phyloP scores from a whole-genome alignment of 768 basidiomycete genomes.

The Pulveroboletus sp. region DNA sequence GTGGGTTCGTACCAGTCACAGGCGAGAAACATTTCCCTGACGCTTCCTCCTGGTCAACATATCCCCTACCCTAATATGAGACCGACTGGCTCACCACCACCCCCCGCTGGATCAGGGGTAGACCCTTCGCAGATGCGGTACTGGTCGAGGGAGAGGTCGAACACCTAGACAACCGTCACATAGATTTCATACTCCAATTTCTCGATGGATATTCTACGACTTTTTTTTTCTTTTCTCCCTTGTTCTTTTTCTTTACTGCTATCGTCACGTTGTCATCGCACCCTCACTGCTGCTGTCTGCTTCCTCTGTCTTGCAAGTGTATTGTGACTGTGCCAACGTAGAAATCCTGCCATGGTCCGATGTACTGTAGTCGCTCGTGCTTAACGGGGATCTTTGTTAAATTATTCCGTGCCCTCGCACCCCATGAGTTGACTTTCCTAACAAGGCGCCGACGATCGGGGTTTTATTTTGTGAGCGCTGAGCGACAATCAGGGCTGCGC shows the following conservation, averaged over 20 bases:
- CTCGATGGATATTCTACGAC: conserved; percentile 1
- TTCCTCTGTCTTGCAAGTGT: conserved; percentile 15
- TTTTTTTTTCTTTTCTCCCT: neutral
- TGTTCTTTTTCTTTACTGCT: conserved; percentile 3
- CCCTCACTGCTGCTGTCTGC: conserved; percentile 4
- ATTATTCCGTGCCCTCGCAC: neutral
- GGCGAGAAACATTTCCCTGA: conserved; percentile 14
- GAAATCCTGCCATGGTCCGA: conserved; percentile 12
- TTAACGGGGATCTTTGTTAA: conserved; percentile 20
- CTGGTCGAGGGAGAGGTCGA: conserved; percentile 23
- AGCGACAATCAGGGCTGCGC: conserved; percentile 13
- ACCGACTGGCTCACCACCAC: conserved; percentile 17
- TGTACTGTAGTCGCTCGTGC: neutral
- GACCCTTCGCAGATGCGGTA: conserved; percentile 25
- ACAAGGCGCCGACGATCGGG: conserved; percentile 16
- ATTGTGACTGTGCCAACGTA: conserved; percentile 6
- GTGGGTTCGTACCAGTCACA: conserved; percentile 24
- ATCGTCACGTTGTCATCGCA: conserved; percentile 10
- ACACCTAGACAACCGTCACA: conserved; percentile 1
- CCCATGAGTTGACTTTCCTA: conserved; percentile 13
- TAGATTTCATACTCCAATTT: conserved; percentile 16
- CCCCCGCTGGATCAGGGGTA: conserved; percentile 27
- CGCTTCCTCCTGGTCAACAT: conserved; percentile 22
- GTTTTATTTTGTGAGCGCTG: neutral
- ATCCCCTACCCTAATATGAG: conserved; percentile 24